Base-by-base conservation (phyloP, 306 rosid species). In the Ormosia emarginata region DNA sequence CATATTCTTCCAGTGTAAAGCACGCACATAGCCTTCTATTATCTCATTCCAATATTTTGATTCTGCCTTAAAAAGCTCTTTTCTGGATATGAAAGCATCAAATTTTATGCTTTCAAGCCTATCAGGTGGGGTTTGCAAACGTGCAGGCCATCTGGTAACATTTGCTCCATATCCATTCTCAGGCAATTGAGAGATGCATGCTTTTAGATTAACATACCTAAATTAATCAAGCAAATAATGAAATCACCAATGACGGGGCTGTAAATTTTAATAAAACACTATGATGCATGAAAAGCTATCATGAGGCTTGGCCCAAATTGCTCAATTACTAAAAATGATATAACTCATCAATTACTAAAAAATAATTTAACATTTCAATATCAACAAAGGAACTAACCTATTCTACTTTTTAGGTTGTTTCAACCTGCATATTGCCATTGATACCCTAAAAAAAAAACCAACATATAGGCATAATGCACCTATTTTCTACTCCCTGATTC, bases 31-130 rank as follows among this genome's bases (percentile, higher is more conserved):
- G 67, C 90, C 71, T 50, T 17, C 91, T 82, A 95, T 77, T 57
- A 90, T 87, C n/a, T 91, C 95, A 52, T 82, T 77, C 93, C 92
- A 90, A 81, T 92, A 95, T 83, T 89, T 93, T 71, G 90, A 88
- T 90, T 95, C 99, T n/a, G 98, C 99, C 84, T 14, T 88, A 79
- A 90, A 95, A 65, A 93, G 97, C 90, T 95, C 98, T 50, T 93
- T 89, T 83, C 98, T 89, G 79, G 99, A 95, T 74, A 87, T 90
- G 75, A 86, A 89, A 77, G 97, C 96, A 82, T 95, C 98, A 5
- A 88, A 32, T 67, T 90, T 92, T 84, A 95, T 92, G 74, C 91
- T 90, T 74, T 93, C 96, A 78, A 95, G 97, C 89, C 99, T 92
- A 68, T 86, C 89, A 37, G 99, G 97, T 34, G 99, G 89, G 66